These are phyloP conservation scores for Euphorbia pulcherrima DNA, from an alignment of 345 rosid species.

Conservation along the genomic window DNA sequence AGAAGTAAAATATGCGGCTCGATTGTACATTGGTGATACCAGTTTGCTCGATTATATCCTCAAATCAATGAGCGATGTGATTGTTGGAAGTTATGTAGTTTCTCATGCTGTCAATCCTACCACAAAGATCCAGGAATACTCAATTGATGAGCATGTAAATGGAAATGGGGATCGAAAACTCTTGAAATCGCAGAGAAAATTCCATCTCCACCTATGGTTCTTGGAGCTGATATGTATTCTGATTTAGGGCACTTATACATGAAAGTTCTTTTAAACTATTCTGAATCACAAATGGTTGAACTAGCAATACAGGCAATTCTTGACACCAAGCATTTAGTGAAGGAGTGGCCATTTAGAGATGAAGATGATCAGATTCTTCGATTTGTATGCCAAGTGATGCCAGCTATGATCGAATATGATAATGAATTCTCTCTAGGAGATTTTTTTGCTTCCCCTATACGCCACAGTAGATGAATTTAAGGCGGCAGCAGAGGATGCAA, in stretches of 20 bases:
- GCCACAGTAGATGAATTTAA: conserved; percentile 70
- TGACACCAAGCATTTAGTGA: conserved; percentile 70
- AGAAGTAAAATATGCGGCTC: no score
- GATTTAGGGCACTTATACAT: conserved; percentile 52
- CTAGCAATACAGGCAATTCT: conserved; percentile 52
- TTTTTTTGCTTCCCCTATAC: conserved; percentile 51
- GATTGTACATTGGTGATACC: no score
- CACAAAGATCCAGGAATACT: conserved; percentile 68
- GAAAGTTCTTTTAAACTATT: conserved; percentile 52
- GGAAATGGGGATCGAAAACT: conserved; percentile 32
- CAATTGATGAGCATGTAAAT: no score
- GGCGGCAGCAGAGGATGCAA: conserved; percentile 47
- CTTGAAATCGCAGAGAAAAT: conserved; percentile 18
- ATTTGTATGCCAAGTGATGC: conserved; percentile 54
- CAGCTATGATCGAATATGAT: conserved; percentile 30
- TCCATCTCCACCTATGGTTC: conserved; percentile 24
- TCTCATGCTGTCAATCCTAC: conserved; percentile 52
- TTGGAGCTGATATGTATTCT: conserved; percentile 47
- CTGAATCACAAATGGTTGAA: conserved; percentile 41
- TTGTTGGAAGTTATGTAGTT: conserved; percentile 52
- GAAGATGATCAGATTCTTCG: conserved; percentile 44
- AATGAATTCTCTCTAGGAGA: conserved; percentile 50
- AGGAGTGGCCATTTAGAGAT: conserved; percentile 63
- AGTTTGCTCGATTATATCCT: no score
- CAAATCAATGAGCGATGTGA: no score